Percentiles rank a stretch among this genome's conserved stretches.
Evolutionary conservation across 2,329 filamentous ascomycete species (phyloP).

Genomic region (Pestalotiopsis sp.): DNA sequence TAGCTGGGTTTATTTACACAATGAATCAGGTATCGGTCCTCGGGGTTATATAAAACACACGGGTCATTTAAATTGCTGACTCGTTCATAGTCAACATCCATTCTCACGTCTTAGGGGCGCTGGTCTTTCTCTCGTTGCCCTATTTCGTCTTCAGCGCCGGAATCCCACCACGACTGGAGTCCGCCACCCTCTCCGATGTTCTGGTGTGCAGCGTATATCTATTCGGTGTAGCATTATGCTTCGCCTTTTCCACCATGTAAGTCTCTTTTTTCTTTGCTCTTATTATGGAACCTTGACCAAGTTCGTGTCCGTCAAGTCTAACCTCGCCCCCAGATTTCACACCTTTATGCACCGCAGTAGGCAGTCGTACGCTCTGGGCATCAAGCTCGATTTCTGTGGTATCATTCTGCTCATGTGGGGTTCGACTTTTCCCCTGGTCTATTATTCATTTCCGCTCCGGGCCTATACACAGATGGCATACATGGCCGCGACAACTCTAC

Average conservation of each 20-base stretch:
- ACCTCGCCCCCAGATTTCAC: slow-evolving; percentile 49
- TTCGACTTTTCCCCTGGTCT: slow-evolving; percentile 61
- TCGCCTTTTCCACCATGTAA: slow-evolving; percentile 46
- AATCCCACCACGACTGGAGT: slow-evolving; percentile 37
- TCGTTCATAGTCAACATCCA: slow-evolving; percentile 44
- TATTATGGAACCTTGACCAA: not conserved
- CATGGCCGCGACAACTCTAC: slow-evolving; percentile 34
- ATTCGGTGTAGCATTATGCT: slow-evolving; percentile 38
- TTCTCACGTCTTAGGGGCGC: slow-evolving; percentile 45
- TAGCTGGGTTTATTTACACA: slow-evolving; percentile 37
- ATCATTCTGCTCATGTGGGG: slow-evolving; percentile 66
- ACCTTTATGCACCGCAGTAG: slow-evolving; percentile 59
- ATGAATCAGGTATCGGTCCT: slow-evolving; percentile 34
- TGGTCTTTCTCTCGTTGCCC: slow-evolving; percentile 41
- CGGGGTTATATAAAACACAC: not conserved
- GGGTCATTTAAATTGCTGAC: not conserved
- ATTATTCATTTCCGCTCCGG: slow-evolving; percentile 53
- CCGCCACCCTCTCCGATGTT: slow-evolving; percentile 39
- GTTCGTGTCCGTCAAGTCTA: not conserved
- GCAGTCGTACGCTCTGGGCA: slow-evolving; percentile 50
- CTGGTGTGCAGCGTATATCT: slow-evolving; percentile 29
- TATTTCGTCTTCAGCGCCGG: slow-evolving; percentile 38
- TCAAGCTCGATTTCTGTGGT: slow-evolving; percentile 64
- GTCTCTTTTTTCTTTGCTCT: slow-evolving; percentile 16
- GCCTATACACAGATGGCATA: slow-evolving; percentile 37